Evolutionary conservation across 2,329 filamentous ascomycete species (phyloP).

Genomic region (Ophiosphaerella korrae): DNA sequence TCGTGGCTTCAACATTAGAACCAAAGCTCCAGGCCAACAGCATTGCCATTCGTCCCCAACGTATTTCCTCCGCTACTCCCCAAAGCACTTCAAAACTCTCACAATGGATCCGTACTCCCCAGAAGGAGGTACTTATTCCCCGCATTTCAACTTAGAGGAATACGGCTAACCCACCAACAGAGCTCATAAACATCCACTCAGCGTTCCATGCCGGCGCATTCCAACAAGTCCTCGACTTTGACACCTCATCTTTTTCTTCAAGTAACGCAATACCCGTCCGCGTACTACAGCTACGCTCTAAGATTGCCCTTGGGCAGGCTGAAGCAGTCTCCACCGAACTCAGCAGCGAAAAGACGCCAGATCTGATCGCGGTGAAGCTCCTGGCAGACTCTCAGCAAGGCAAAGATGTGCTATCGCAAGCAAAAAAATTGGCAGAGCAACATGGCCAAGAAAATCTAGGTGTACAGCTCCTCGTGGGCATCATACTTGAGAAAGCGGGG

Average conservation of each 20-base stretch:
- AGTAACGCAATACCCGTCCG: conserved; percentile 78
- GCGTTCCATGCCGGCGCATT: conserved; percentile 80
- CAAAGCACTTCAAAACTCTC: neutral
- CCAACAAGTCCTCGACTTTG: conserved; percentile 83
- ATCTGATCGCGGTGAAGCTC: conserved; percentile 76
- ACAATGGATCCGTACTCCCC: conserved; percentile 64
- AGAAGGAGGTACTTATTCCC: conserved; percentile 60
- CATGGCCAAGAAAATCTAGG: conserved; percentile 71
- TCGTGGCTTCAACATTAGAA: conserved; percentile 37
- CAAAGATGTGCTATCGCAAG: conserved; percentile 57
- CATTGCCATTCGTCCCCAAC: conserved; percentile 6
- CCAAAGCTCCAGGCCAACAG: conserved; percentile 12
- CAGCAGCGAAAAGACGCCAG: conserved; percentile 68
- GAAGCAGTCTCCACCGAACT: conserved; percentile 72
- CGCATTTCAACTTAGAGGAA: neutral
- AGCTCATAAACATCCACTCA: conserved; percentile 70
- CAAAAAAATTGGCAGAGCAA: conserved; percentile 71
- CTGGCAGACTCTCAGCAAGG: conserved; percentile 67
- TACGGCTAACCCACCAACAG: conserved; percentile 45
- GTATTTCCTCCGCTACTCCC: conserved; percentile 2
- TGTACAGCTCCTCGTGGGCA: conserved; percentile 83
- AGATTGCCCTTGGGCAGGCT: conserved; percentile 80
- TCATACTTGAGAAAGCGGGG: conserved; percentile 77
- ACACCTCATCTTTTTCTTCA: conserved; percentile 76
- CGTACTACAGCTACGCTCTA: conserved; percentile 79